Percentiles rank a stretch among this genome's conserved stretches.
Conservation (phyloP, 106 monocot genomes). For the Dendrobium chrysotoxum region DNA sequence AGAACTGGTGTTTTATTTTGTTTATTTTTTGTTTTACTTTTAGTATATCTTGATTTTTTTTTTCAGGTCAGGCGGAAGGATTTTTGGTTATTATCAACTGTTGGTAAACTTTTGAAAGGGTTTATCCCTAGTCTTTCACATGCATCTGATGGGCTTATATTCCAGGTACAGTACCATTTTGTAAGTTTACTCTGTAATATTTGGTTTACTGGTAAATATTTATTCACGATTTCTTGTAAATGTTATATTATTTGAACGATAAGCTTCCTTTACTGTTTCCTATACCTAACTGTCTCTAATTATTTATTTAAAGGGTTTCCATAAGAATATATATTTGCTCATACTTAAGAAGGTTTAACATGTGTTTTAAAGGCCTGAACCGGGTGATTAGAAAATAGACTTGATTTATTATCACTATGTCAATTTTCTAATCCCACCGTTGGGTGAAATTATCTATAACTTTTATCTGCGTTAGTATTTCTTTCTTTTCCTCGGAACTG, state of each 20-base stretch:
- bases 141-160: slow-evolving; percentile 95
- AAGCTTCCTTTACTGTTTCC: not conserved
- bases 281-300: not conserved
- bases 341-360: not conserved
- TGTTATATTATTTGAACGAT: not conserved
- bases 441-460: too few species aligned
- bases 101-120: slow-evolving; percentile 58
- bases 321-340: not conserved
- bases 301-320: not conserved
- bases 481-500: too few species aligned
- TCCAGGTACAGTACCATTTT: slow-evolving; percentile 54
- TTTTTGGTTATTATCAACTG: slow-evolving; percentile 88
- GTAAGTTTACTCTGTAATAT: not conserved
- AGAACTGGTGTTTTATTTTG: not conserved
- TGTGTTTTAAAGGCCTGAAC: not conserved
- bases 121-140: slow-evolving; percentile 86
- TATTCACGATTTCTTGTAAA: not conserved
- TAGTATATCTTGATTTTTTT: slow-evolving; percentile 2
- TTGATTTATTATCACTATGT: not conserved
- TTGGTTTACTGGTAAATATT: not conserved
- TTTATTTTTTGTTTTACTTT: not conserved
- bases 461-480: too few species aligned
- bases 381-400: too few species aligned
- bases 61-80: slow-evolving; percentile 90
- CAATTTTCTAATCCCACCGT: too few species aligned